Conservation (phyloP, 2,329 filamentous ascomycete species). For the Plectosphaerella cucumerina region DNA sequence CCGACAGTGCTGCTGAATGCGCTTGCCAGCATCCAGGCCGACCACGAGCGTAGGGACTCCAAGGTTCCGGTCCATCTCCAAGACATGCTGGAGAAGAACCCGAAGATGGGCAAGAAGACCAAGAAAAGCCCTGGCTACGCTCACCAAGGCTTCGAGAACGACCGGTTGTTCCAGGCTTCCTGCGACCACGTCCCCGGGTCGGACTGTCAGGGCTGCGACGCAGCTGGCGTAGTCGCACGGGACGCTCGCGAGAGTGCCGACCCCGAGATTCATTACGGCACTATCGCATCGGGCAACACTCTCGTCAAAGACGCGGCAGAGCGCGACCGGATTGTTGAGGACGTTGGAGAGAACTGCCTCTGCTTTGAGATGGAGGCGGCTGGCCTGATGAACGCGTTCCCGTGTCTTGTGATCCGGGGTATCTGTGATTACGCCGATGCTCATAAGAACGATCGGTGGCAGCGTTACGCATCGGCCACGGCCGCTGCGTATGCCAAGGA, state of each 20-base stretch:
- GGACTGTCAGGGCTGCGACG: slow-evolving; percentile 7
- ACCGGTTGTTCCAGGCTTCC: slow-evolving; percentile 5
- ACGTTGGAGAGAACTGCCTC: slow-evolving; percentile 6
- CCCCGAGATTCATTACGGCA: slow-evolving; percentile 16
- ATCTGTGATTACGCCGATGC: slow-evolving; percentile 26
- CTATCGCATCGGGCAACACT: slow-evolving; percentile 18
- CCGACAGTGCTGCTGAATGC: slow-evolving; percentile 5
- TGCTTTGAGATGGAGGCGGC: no score
- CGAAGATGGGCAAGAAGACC: slow-evolving; percentile 4
- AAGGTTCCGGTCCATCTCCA: slow-evolving; percentile 5
- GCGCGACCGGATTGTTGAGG: slow-evolving; percentile 4
- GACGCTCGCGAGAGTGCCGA: slow-evolving; percentile 2
- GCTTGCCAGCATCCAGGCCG: slow-evolving; percentile 2
- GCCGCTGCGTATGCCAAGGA: slow-evolving; percentile 18
- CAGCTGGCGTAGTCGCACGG: neutral
- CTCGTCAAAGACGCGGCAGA: slow-evolving; percentile 12
- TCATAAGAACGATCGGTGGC: slow-evolving; percentile 20
- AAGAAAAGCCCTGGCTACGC: slow-evolving; percentile 2
- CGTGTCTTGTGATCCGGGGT: slow-evolving; percentile 20
- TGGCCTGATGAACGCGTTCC: slow-evolving; percentile 14
- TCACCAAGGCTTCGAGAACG: slow-evolving; percentile 4
- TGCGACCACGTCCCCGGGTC: slow-evolving; percentile 6
- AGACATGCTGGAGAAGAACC: slow-evolving; percentile 7
- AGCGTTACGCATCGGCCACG: slow-evolving; percentile 16
- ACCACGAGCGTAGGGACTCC: slow-evolving; percentile 4